These are phyloP conservation scores for Orobanche coerulescens DNA, from an alignment of 257 asterid species.

Conservation along the genomic window DNA sequence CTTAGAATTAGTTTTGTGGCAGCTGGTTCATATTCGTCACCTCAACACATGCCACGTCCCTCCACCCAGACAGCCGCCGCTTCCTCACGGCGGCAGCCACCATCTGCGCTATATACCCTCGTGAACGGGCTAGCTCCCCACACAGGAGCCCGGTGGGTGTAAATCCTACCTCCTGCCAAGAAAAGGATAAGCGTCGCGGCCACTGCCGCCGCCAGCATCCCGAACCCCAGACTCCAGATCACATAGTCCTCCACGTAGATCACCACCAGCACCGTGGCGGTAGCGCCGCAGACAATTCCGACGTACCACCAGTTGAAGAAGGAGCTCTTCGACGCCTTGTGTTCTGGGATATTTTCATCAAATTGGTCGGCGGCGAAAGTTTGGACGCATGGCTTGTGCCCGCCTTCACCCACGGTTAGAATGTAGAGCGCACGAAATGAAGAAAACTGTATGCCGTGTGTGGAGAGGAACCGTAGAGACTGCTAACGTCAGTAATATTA, in stretches of 20 bases:
- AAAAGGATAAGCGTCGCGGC: slow-evolving; percentile 42
- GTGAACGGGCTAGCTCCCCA: slow-evolving; percentile 83
- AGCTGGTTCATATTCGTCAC: too few relatives aligned
- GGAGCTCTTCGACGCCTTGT: slow-evolving; percentile 46
- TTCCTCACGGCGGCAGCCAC: slow-evolving; percentile 50
- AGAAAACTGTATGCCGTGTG: slow-evolving; percentile 37
- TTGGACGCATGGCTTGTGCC: slow-evolving; percentile 75
- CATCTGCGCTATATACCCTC: slow-evolving; percentile 63
- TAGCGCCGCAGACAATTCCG: slow-evolving; percentile 56
- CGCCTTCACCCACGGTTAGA: slow-evolving; percentile 55
- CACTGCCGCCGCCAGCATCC: slow-evolving; percentile 46
- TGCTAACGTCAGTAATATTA: slow-evolving; percentile 36
- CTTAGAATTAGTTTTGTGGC: too few relatives aligned
- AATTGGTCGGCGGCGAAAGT: slow-evolving; percentile 76
- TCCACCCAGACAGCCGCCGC: slow-evolving; percentile 28
- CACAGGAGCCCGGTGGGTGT: slow-evolving; percentile 41
- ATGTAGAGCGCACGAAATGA: slow-evolving; percentile 52
- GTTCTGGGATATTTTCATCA: slow-evolving; percentile 37
- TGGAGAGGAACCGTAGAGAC: slow-evolving; percentile 29
- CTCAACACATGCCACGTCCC: slow-evolving; percentile 23
- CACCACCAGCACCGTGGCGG: slow-evolving; percentile 46
- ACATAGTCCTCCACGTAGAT: slow-evolving; percentile 57
- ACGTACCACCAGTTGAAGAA: slow-evolving; percentile 87
- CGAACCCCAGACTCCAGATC: slow-evolving; percentile 52
- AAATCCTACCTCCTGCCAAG: slow-evolving; percentile 34